Evolutionary conservation across 257 asterid species (phyloP), one percentile per base, ranked within the genome.

Genomic region (Lavandula angustifolia): DNA sequence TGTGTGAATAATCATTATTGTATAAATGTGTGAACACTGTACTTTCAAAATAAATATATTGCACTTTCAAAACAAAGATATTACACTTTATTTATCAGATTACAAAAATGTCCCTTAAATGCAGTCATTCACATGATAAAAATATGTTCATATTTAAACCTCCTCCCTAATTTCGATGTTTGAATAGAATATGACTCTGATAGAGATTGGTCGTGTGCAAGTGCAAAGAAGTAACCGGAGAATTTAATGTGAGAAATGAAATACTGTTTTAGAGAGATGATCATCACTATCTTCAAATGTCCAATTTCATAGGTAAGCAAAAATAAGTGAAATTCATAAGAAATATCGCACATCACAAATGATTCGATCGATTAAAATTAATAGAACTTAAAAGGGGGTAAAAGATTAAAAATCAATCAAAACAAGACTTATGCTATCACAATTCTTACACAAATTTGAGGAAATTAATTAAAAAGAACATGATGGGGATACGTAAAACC

Each of bases 261-360:
- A 71, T 42, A 67, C 37, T 11, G 32, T 74, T 74, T 64, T 61
- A 79, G 72, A 65, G 70, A 52, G 78, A 78, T 73, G 9, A 91
- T 84, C 95, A 91, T 84, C 95, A 68, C 78, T 75, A 16, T 84
- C 91, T 64, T 16, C 58, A 58, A 69, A 61, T 69, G 64, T 31
- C 9, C 7, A 41, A 52, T 52, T 62, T 57, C 58, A 60, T 33
- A 34, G 7, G 60, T n/a, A 54, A 4, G 38, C 0, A 34, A 3
- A 5, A 37, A 37, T 1, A 7, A 37, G 42, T 7, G 9, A 7
- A 34, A 34, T 34, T 34, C 4, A 34, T 34, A 34, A 22, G 27
- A 22, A 22, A 22, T 22, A 22, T 22, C 27, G 2, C 2, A 22
- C 1, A 0, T 22, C 27, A 48, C 41, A 34, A 4, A 38, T 16